phyloP scores from a whole-genome alignment of 2,329 filamentous ascomycete genomes.

The Botryotinia narcissicola region DNA sequence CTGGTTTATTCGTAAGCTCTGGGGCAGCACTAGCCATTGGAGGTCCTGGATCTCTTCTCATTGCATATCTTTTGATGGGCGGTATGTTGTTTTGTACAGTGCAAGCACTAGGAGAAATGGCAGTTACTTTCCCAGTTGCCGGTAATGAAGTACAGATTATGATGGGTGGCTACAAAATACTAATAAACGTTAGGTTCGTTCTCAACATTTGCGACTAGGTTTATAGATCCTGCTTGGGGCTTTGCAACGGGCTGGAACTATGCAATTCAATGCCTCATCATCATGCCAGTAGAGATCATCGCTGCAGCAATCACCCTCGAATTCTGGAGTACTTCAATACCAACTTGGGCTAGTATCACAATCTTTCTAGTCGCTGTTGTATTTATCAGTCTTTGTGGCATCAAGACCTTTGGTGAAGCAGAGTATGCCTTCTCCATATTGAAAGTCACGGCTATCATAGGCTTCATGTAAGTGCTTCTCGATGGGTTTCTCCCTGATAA shows the following conservation, averaged over 20 bases:
- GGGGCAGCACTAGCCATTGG: conserved; percentile 68
- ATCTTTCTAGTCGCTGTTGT: conserved; percentile 77
- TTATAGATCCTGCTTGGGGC: conserved; percentile 93
- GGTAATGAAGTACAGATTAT: conserved; percentile 44
- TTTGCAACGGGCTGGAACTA: conserved; percentile 97
- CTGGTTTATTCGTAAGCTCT: conserved; percentile 83
- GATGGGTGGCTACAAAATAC: neutral
- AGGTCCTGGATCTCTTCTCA: conserved; percentile 73
- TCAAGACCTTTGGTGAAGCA: conserved; percentile 85
- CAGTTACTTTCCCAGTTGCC: conserved; percentile 90
- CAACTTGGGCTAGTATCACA: conserved; percentile 77
- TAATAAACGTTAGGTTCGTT: conserved; percentile 56
- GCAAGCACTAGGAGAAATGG: conserved; percentile 87
- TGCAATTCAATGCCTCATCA: conserved; percentile 80
- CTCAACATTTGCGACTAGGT: conserved; percentile 85
- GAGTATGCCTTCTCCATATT: conserved; percentile 85
- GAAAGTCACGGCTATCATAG: conserved; percentile 83
- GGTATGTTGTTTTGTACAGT: conserved; percentile 88
- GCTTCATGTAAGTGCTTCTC: conserved; percentile 68
- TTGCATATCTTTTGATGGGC: conserved; percentile 78
- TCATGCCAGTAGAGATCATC: conserved; percentile 81
- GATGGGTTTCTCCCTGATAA: neutral
- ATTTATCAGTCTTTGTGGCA: conserved; percentile 80
- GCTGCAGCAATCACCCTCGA: conserved; percentile 79
- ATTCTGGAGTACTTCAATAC: conserved; percentile 75